These are phyloP conservation scores for Blastobotrys illinoisensis DNA, from an alignment of 1,139 yeast genomes.

Conservation along the genomic window DNA sequence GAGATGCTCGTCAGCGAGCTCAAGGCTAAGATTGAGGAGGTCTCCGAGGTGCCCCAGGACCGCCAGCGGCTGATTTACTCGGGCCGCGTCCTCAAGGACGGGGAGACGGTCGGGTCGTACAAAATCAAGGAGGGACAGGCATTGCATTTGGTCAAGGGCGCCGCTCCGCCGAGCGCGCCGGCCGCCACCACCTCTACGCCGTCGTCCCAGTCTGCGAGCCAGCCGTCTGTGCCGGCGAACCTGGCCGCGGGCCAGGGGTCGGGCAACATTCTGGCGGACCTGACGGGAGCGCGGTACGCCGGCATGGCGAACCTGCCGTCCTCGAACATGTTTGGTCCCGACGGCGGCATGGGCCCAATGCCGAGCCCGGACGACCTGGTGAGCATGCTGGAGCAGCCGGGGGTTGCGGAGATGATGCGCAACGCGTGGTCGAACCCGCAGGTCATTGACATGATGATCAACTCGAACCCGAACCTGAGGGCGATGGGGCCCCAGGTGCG, in stretches of 20 bases:
- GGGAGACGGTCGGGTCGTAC: conserved; percentile 65
- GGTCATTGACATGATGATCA: conserved; percentile 73
- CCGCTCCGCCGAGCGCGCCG: conserved; percentile 31
- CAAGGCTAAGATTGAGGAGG: conserved; percentile 56
- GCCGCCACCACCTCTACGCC: background rate
- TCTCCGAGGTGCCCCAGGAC: conserved; percentile 61
- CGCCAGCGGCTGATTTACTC: conserved; percentile 87
- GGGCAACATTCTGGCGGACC: conserved; percentile 82
- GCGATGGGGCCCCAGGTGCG: conserved; percentile 84
- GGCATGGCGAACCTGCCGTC: conserved; percentile 86
- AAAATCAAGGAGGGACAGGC: conserved; percentile 84
- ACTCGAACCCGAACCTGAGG: conserved; percentile 76
- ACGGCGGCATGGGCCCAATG: conserved; percentile 73
- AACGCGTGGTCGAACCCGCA: conserved; percentile 81
- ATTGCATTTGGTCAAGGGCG: conserved; percentile 75
- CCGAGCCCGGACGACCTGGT: conserved; percentile 62
- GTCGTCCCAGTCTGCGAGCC: conserved; percentile 9
- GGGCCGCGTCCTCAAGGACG: conserved; percentile 87
- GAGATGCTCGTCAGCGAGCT: conserved; percentile 58
- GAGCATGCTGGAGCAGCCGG: conserved; percentile 73
- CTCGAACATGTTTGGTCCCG: conserved; percentile 89
- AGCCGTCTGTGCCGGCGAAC: conserved; percentile 53
- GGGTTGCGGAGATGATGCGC: conserved; percentile 74
- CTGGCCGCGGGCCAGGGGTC: conserved; percentile 86
- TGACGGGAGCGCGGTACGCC: conserved; percentile 94